phyloP scores from a whole-genome alignment of 1,284 basidiomycete species.

The Puccinia hordei region DNA sequence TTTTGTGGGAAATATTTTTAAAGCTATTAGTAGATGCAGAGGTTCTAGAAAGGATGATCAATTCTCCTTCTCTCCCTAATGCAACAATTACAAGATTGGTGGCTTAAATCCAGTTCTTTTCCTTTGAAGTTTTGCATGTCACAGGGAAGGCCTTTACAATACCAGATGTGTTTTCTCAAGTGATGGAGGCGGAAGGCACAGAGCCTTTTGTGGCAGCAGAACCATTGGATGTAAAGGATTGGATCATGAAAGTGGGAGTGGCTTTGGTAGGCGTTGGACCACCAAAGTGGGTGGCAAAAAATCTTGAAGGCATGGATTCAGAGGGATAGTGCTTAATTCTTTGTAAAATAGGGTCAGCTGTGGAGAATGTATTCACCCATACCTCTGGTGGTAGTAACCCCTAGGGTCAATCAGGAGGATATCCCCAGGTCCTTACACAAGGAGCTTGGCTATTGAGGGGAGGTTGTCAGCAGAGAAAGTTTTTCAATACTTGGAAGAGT shows the following conservation, averaged over 20 bases:
- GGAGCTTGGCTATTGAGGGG: conserved; percentile 16
- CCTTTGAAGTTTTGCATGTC: conserved; percentile 25
- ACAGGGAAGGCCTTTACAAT: conserved; percentile 20
- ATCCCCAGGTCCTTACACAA: neutral
- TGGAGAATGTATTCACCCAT: neutral
- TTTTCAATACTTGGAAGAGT: neutral
- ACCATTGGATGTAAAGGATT: conserved; percentile 2
- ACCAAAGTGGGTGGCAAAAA: too few relatives aligned
- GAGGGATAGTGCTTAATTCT: neutral
- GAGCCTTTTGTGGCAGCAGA: neutral
- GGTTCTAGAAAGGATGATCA: neutral
- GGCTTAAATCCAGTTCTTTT: conserved; percentile 15
- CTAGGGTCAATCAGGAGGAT: neutral
- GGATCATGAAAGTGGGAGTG: neutral
- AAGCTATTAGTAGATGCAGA: conserved; percentile 18
- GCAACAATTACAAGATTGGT: conserved; percentile 26
- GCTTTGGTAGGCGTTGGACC: neutral
- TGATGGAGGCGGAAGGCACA: neutral
- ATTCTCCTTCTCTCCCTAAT: conserved; percentile 5
- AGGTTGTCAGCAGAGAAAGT: neutral
- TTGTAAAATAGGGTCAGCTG: neutral
- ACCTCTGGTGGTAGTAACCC: neutral
- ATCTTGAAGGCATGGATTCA: neutral
- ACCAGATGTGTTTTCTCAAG: conserved; percentile 17
- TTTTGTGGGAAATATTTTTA: neutral